A percentile compares a stretch with the other conserved stretches of the same genome.
Conservation (phyloP, 2,329 filamentous ascomycete genomes). For the Mariannaea sp. region DNA sequence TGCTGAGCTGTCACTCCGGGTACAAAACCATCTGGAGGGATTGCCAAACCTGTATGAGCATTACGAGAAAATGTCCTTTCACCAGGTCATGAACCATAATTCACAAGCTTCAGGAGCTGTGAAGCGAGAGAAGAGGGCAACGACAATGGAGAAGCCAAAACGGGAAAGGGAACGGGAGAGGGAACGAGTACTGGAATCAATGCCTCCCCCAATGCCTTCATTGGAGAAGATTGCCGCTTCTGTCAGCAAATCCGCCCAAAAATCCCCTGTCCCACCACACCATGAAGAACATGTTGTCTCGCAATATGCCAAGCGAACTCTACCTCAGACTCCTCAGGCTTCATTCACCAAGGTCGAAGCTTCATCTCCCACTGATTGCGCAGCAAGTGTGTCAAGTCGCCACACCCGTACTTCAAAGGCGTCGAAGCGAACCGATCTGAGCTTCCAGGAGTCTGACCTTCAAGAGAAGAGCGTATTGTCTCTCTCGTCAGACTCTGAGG, state of each 20-base stretch:
- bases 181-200: no score
- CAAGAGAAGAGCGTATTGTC: constrained; percentile 61
- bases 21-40: constrained; percentile 42
- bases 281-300: constrained; percentile 34
- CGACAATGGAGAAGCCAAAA: constrained; percentile 11
- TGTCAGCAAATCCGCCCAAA: constrained; percentile 23
- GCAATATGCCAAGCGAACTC: constrained; percentile 33
- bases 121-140: constrained; percentile 20
- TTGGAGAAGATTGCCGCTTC: constrained; percentile 18
- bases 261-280: constrained; percentile 19
- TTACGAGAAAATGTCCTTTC: constrained; percentile 61
- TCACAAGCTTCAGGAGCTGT: constrained; percentile 21
- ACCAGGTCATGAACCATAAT: constrained; percentile 44
- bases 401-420: constrained; percentile 60
- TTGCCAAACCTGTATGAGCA: constrained; percentile 60
- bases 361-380: constrained; percentile 47
- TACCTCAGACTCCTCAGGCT: constrained; percentile 33
- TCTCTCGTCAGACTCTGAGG: constrained; percentile 63
- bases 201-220: constrained; percentile 19
- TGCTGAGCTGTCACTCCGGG: constrained; percentile 34
- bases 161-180: constrained; percentile 21
- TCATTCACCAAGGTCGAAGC: constrained; percentile 33
- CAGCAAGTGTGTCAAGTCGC: constrained; percentile 59
- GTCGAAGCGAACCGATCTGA: constrained; percentile 53
- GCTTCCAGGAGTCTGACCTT: constrained; percentile 56